Evolutionary conservation across 2,329 filamentous ascomycete genomes (phyloP).

Genomic region (Botrytis sinoallii): DNA sequence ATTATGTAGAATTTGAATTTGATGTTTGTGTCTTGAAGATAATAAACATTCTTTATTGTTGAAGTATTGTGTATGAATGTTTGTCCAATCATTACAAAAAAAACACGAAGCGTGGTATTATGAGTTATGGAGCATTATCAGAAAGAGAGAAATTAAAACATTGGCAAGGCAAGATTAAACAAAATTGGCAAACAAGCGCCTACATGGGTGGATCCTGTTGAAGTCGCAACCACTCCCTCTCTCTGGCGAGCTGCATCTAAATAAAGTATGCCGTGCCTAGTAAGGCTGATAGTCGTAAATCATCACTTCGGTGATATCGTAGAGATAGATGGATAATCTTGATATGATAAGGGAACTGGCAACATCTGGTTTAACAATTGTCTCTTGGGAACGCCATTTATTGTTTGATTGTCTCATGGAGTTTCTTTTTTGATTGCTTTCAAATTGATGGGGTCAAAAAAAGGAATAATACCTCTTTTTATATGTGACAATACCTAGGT

Average conservation of each 20-base stretch:
- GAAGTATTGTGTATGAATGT: constrained; percentile 25
- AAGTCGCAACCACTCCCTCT: not conserved
- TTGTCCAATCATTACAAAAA: constrained; percentile 23
- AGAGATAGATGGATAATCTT: not conserved
- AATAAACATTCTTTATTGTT: constrained; percentile 27
- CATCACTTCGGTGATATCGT: not conserved
- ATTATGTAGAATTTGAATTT: constrained; percentile 15
- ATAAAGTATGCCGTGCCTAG: not conserved
- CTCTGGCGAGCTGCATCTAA: constrained; percentile 1
- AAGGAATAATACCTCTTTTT: not conserved
- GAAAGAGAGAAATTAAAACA: constrained; percentile 5
- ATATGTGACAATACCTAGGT: not conserved
- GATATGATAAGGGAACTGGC: not conserved
- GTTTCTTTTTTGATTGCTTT: not conserved
- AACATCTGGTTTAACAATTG: not conserved
- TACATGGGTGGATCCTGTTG: constrained; percentile 4
- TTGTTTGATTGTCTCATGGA: not conserved
- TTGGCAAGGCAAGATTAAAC: constrained; percentile 2
- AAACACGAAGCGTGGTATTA: not conserved
- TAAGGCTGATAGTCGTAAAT: constrained; percentile 15
- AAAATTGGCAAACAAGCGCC: constrained; percentile 19
- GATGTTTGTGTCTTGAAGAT: constrained; percentile 18
- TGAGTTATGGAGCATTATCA: constrained; percentile 1
- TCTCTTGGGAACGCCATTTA: not conserved
- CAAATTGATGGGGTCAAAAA: not conserved